These are phyloP conservation scores for Cyclotella atomus DNA, from an alignment of 108 stramenopile genomes.

Conservation along the genomic window DNA sequence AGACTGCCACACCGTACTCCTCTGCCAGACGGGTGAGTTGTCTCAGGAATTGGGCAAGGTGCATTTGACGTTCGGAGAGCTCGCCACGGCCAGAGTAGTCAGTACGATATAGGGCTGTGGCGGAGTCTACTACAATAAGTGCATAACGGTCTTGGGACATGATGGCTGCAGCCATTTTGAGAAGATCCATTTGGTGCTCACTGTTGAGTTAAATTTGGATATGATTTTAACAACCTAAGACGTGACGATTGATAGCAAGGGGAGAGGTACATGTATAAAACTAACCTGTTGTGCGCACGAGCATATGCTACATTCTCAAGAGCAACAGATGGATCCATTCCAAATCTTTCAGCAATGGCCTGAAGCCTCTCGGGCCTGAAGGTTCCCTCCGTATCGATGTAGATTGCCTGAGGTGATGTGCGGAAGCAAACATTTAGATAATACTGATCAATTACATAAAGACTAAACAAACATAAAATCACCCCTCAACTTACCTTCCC, in stretches of 20 bases:
- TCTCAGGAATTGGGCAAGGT: slow-evolving; percentile 98
- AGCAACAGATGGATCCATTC: slow-evolving; percentile 91
- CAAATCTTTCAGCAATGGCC: slow-evolving; percentile 98
- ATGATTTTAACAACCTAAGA: not conserved
- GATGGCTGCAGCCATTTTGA: slow-evolving; percentile 98
- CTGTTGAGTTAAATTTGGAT: slow-evolving; percentile 57
- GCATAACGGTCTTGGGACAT: slow-evolving; percentile 98
- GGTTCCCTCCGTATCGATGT: slow-evolving; percentile 99
- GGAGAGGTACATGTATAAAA: not conserved
- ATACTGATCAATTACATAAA: not conserved
- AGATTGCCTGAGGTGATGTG: slow-evolving; percentile 82
- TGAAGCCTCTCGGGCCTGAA: slow-evolving; percentile 96
- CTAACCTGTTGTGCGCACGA: slow-evolving; percentile 95
- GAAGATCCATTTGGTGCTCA: slow-evolving; percentile 98
- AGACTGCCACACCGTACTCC: slow-evolving; percentile 99
- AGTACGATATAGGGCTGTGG: slow-evolving; percentile 98
- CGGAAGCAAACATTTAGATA: not conserved
- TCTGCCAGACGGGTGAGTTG: slow-evolving; percentile 96
- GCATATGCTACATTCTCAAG: slow-evolving; percentile 99
- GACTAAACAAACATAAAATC: not conserved
- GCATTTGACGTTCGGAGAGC: slow-evolving; percentile 95
- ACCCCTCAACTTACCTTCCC: slow-evolving; percentile 57
- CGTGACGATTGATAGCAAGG: not conserved
- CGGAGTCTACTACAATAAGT: slow-evolving; percentile 96
- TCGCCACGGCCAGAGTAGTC: slow-evolving; percentile 99